A percentile compares a stretch with the other conserved stretches of the same genome.
phyloP scores from a whole-genome alignment of 2,329 filamentous ascomycete genomes.

The Sarocladium oryzae region DNA sequence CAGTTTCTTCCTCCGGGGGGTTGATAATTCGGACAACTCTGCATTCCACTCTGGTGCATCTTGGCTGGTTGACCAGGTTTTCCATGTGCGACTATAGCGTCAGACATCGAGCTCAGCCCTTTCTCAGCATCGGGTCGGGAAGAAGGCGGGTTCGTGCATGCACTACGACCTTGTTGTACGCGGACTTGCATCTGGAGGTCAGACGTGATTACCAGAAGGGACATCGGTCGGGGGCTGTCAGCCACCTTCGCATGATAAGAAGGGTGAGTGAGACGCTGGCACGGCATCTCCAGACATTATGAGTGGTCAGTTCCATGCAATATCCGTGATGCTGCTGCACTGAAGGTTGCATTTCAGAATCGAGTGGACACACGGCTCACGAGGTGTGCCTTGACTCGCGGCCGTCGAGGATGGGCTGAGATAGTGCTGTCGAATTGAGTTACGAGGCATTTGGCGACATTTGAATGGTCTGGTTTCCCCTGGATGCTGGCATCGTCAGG shows the following conservation, averaged over 20 bases:
- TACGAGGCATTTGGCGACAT: neutral
- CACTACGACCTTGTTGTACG: too few species aligned
- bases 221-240: neutral
- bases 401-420: neutral
- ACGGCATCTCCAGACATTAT: slow-evolving; percentile 1
- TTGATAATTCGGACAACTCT: too few species aligned
- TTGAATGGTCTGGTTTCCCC: neutral
- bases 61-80: too few species aligned
- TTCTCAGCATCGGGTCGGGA: neutral
- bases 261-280: neutral
- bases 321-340: neutral
- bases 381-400: slow-evolving; percentile 8
- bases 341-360: neutral
- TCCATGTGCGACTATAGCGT: neutral
- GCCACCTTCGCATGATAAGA: neutral
- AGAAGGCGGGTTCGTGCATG: too few species aligned
- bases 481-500: neutral
- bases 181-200: neutral
- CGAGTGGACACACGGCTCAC: neutral
- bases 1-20: too few species aligned
- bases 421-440: slow-evolving; percentile 3
- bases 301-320: slow-evolving; percentile 8
- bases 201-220: neutral
- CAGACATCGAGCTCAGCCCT: neutral
- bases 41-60: too few species aligned